Evolutionary conservation across 192 early-diverging fungal species (phyloP).

Genomic region (Ambispora gerdemannii): DNA sequence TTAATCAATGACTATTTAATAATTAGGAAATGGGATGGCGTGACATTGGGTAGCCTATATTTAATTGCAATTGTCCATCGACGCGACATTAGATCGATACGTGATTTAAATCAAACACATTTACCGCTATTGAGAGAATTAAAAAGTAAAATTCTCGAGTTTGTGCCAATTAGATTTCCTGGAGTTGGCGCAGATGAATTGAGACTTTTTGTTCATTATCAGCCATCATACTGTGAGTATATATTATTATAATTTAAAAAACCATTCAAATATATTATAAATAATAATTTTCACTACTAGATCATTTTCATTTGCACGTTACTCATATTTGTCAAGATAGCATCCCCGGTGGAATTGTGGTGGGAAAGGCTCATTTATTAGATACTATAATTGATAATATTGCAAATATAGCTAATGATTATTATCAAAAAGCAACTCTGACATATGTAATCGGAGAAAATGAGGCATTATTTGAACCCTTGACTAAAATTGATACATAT

Average conservation of each 20-base stretch:
- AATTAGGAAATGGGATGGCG: conserved; percentile 69
- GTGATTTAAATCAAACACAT: conserved; percentile 58
- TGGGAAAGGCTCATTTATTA: conserved; percentile 67
- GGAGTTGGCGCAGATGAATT: conserved; percentile 57
- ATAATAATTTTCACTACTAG: conserved; percentile 26
- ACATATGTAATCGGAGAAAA: conserved; percentile 60
- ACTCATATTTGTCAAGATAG: conserved; percentile 58
- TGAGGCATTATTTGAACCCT: conserved; percentile 16
- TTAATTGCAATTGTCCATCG: conserved; percentile 59
- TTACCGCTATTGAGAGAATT: conserved; percentile 63
- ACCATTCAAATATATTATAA: not conserved
- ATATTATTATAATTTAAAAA: not conserved
- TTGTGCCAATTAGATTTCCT: conserved; percentile 46
- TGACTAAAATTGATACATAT: conserved; percentile 23
- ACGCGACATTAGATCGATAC: conserved; percentile 55
- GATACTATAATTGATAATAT: conserved; percentile 70
- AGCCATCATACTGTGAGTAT: conserved; percentile 70
- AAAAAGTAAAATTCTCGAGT: conserved; percentile 42
- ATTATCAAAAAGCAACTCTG: conserved; percentile 63
- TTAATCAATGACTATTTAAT: not conserved
- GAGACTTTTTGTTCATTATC: conserved; percentile 74
- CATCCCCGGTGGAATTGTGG: conserved; percentile 51
- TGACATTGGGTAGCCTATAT: conserved; percentile 60
- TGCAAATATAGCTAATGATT: conserved; percentile 54
- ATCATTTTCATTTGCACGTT: conserved; percentile 80